Evolutionary conservation across 768 basidiomycete genomes (phyloP), one percentile per base, ranked within the genome.

Genomic region (Chlorophyllum brunneum): DNA sequence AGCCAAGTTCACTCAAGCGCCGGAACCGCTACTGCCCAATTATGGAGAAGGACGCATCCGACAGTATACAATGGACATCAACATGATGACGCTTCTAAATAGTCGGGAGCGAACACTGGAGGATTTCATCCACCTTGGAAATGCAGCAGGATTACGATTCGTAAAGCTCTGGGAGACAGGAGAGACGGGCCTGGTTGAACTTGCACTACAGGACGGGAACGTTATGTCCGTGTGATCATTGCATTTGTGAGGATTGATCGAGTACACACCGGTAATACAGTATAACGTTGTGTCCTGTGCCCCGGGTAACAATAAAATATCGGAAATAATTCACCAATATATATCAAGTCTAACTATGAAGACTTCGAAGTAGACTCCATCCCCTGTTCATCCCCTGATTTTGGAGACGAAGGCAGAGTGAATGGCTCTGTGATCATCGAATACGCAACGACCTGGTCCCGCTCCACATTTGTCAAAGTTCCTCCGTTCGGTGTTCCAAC

Each of bases 11-110:
- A 31, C 29, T 38, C 56, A 64, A 55, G 76, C 74, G 0, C 77
- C 76, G 0, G 69, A 71, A 47, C 78, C 76, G 0, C 61, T 81
- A 43, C 65, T 79, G 2, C 68, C 78, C 4, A 79, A 78, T 58
- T 78, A 71, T 46, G 77, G 76, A 15, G 65, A 69, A 5, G 77
- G 73, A 1, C 65, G 63, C 36, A 60, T 71, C 30, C 61, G 70
- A 4, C 63, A 64, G 24, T 78, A 79, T 54, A 61, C 73, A 27
- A 70, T 71, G 42, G 79, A 80, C 50, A 41, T 79, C 36, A 70
- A 68, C 46, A 77, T 80, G 77, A 71, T 76, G 70, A 38, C 61
- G 15, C 22, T 67, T 10, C 58, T 72, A 11, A 77, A 80, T 42
- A 59, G 67, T 5, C 67, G 71, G 56, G 77, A 78, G 53, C 70